Base-by-base conservation (phyloP, 768 basidiomycete species). In the Goffeauzyma gilvescens region DNA sequence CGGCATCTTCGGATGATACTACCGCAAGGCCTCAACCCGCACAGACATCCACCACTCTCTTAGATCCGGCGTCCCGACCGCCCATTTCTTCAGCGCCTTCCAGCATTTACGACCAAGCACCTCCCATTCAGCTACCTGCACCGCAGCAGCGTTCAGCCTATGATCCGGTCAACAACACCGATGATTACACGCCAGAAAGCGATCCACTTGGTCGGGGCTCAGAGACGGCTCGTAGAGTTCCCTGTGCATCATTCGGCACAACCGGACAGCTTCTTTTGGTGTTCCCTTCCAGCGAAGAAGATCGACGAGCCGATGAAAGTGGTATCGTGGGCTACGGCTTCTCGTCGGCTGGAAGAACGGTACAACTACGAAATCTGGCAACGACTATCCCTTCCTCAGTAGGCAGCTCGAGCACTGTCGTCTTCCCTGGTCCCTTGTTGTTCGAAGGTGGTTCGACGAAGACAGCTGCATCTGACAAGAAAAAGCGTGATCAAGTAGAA, bases 361-460 rank as follows among this genome's bases (percentile, higher is more conserved):
- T 89, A 20, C 69, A 74, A 44, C 69, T 89, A 31, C 75, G 75
- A 25, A 66, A 68, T 10, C 50, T 90, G 45, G 72, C 75, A 50
- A 73, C 73, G 26, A 50, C 79, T 18, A 69, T 84, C 32, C 76
- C 81, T 0, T 71, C 76, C 43, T 73, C 76, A 21, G 72, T 69
- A 4, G 60, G 75, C 30, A 74, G 76, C 42, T 55, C 64, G 10
- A 70, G 74, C 2, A 63, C 71, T 6, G 67, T 67, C 7, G 64
- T 70, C 2, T 96, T 78, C 64, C 90, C 90, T 31, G 90, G 90
- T 1, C 90, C 90, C 3, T 62, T 95, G 48, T 75, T 85, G 50
- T 72, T 74, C 23, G 89, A 90, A 58, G 50, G 57, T 2, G 75
- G 79, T 1, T 65, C 73, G 4, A 80, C 84, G 21, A 76, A 80